Evolutionary conservation across 495 filamentous ascomycete genomes (phyloP).

Genomic region (Penicillium ochrochloron): DNA sequence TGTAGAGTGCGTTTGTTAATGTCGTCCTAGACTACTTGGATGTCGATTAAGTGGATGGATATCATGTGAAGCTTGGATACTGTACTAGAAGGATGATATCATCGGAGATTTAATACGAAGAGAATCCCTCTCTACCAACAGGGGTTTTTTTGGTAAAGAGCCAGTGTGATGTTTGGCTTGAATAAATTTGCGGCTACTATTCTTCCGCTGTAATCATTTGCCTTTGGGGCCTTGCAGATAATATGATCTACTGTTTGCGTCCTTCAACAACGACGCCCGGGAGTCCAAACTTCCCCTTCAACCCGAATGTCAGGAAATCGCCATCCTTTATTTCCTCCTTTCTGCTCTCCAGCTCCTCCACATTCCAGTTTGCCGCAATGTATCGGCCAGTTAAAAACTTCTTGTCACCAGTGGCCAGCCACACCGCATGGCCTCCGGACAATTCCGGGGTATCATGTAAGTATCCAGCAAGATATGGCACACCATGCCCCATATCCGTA

Average conservation of each 20-base stretch:
- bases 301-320: constrained; percentile 34
- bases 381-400: constrained; percentile 48
- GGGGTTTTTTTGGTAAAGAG: not conserved
- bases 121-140: too few species aligned
- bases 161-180: not conserved
- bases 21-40: not conserved
- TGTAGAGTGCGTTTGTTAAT: too few species aligned
- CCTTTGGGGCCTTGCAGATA: not conserved
- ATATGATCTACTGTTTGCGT: not conserved
- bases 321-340: constrained; percentile 46
- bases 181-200: not conserved
- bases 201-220: not conserved
- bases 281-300: constrained; percentile 12
- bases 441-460: constrained; percentile 41
- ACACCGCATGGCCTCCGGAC: constrained; percentile 45
- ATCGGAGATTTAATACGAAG: too few species aligned
- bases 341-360: constrained; percentile 45
- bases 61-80: not conserved
- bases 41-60: not conserved
- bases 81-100: too few species aligned
- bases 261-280: constrained; percentile 8
- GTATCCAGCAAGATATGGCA: constrained; percentile 31
- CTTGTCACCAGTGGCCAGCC: constrained; percentile 40
- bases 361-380: constrained; percentile 50
- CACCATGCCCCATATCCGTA: constrained; percentile 36